Evolutionary conservation across 2,329 filamentous ascomycete genomes (phyloP).

Genomic region (Penicillium hordei): DNA sequence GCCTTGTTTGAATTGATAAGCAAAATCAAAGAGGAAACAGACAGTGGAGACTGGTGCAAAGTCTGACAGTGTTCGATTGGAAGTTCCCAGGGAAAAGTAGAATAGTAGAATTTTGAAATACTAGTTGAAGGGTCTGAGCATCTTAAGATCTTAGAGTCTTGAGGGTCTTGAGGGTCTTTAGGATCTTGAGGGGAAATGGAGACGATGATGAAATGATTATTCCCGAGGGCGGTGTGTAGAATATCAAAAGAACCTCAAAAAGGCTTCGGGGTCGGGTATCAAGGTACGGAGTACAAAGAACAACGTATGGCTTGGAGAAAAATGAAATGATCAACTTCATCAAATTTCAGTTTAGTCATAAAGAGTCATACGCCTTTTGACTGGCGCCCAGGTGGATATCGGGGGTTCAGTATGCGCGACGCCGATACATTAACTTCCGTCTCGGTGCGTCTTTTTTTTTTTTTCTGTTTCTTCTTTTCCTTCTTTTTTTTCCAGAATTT

Average conservation of each 20-base stretch:
- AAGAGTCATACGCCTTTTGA: not conserved
- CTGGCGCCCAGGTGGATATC: not conserved
- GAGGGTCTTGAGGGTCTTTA: not conserved
- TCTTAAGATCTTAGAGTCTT: not conserved
- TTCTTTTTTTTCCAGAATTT: slow-evolving; percentile 1
- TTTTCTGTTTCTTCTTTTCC: no score
- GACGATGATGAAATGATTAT: slow-evolving; percentile 17
- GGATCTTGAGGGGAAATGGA: not conserved
- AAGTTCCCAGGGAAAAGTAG: not conserved
- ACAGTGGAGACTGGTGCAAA: not conserved
- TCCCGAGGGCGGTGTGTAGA: slow-evolving; percentile 14
- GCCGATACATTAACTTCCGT: not conserved
- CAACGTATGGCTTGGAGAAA: not conserved
- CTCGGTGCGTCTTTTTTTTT: not conserved
- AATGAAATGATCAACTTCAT: not conserved
- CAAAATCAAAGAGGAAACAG: not conserved
- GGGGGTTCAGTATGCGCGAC: not conserved
- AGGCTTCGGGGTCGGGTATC: not conserved
- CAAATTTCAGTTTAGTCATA: slow-evolving; percentile 1
- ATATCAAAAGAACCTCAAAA: not conserved
- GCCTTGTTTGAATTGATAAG: slow-evolving; percentile 13
- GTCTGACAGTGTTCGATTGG: not conserved
- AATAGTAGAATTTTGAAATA: not conserved
- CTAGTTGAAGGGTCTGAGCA: not conserved
- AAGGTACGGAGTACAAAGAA: no score